Percentiles rank a stretch among this genome's conserved stretches.
phyloP scores from a whole-genome alignment of 176 grass and related monocot species.

The Aegilops bicornis region DNA sequence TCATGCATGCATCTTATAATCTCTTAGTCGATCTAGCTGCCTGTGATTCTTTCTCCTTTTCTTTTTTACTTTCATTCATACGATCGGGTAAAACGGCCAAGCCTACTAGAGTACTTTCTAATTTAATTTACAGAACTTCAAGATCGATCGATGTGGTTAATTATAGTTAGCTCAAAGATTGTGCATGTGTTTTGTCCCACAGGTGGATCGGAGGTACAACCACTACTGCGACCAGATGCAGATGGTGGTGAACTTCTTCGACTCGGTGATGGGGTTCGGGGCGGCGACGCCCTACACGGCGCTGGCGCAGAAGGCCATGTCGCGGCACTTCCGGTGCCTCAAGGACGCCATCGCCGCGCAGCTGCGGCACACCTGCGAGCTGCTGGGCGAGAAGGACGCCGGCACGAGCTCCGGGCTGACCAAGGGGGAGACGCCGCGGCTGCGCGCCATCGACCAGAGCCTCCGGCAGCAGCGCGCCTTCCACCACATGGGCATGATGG shows the following conservation, averaged over 20 bases:
- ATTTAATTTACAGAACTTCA: not conserved
- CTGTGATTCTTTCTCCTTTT: too few relatives aligned
- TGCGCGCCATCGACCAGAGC: constrained; percentile 83
- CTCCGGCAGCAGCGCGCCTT: constrained; percentile 95
- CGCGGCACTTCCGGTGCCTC: constrained; percentile 97
- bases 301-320: constrained; percentile 98
- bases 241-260: constrained; percentile 99
- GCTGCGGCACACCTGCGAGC: constrained; percentile 70
- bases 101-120: not conserved
- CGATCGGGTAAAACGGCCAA: not conserved
- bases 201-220: constrained; percentile 99
- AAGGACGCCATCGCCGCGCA: constrained; percentile 86
- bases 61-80: not conserved
- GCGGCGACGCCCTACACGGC: constrained; percentile 97
- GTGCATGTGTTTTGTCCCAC: not conserved
- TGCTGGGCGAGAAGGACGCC: constrained; percentile 85
- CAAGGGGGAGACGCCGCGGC: constrained; percentile 93
- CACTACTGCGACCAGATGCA: constrained; percentile 99
- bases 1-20: not conserved
- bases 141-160: too few relatives aligned
- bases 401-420: constrained; percentile 73
- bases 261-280: constrained; percentile 97
- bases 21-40: not conserved
- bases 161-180: too few relatives aligned
- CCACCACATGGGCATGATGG: constrained; percentile 99